Conservation (phyloP, 805 yeast genomes). For the Lipomyces sp. region DNA sequence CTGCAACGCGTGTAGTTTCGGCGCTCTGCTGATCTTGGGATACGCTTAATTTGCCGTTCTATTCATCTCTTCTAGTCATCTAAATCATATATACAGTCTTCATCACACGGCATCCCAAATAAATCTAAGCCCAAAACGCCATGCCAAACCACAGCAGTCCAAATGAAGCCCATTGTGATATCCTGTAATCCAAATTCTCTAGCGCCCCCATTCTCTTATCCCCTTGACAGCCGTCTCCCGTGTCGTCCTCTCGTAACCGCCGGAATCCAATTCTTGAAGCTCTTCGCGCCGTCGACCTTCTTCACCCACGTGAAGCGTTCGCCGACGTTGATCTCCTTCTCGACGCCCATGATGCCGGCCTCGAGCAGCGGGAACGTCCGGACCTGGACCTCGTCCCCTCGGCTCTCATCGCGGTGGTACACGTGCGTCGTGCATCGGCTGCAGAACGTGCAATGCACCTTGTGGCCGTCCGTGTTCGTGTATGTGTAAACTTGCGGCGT, state of each 20-base stretch:
- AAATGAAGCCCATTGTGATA: too few species aligned
- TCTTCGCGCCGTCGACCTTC: conserved; percentile 27
- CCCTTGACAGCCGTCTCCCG: conserved; percentile 2
- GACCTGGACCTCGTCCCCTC: conserved; percentile 28
- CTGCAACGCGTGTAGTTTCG: too few species aligned
- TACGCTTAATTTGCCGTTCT: too few species aligned
- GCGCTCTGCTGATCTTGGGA: too few species aligned
- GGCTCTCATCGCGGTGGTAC: conserved; percentile 26
- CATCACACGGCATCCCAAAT: too few species aligned
- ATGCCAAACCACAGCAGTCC: too few species aligned
- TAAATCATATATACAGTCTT: too few species aligned
- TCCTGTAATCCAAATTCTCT: not conserved
- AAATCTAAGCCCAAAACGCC: too few species aligned
- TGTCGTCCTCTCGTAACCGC: conserved; percentile 23
- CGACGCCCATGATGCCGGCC: conserved; percentile 25
- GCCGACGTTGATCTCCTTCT: conserved; percentile 25
- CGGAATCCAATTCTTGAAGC: conserved; percentile 18
- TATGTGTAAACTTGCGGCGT: conserved; percentile 25
- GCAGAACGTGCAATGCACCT: conserved; percentile 27
- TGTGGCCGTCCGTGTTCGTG: conserved; percentile 11
- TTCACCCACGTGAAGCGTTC: conserved; percentile 27
- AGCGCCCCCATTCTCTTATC: not conserved
- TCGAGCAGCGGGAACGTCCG: conserved; percentile 27
- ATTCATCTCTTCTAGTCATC: too few species aligned
- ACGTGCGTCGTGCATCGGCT: conserved; percentile 29